Evolutionary conservation across 2,329 filamentous ascomycete genomes (phyloP).

Genomic region (Apiospora pterosperma): DNA sequence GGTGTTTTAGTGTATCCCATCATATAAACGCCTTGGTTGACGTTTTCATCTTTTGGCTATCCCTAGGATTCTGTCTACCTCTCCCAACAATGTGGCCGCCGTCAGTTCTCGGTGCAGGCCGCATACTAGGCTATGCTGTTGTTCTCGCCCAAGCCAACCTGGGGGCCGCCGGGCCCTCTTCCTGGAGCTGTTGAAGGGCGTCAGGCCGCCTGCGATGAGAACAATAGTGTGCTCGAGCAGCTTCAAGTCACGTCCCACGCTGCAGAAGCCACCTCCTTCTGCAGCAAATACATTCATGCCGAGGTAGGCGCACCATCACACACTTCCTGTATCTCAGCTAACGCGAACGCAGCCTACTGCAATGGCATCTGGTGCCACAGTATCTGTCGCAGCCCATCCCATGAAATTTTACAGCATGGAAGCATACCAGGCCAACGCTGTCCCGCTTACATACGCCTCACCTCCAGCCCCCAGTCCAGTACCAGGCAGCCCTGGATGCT

Average conservation of each 20-base stretch:
- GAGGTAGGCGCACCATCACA: background rate
- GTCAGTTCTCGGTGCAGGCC: background rate
- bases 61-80: background rate
- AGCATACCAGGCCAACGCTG: slow-evolving; percentile 16
- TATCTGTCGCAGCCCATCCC: slow-evolving; percentile 25
- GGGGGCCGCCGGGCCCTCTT: background rate
- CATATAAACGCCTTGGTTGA: background rate
- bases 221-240: background rate
- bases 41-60: background rate
- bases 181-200: background rate
- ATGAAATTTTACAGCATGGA: slow-evolving; percentile 20
- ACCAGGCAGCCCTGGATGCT: slow-evolving; percentile 9
- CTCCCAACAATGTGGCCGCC: background rate
- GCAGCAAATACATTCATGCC: background rate
- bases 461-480: slow-evolving; percentile 23
- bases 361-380: slow-evolving; percentile 11
- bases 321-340: background rate
- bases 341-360: background rate
- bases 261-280: background rate
- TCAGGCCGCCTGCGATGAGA: background rate
- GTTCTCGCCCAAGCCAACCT: background rate
- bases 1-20: background rate
- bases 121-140: background rate
- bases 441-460: slow-evolving; percentile 20
- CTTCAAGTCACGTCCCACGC: background rate